phyloP scores from a whole-genome alignment of 164 flowering plant species.

The Dillenia suffruticosa region DNA sequence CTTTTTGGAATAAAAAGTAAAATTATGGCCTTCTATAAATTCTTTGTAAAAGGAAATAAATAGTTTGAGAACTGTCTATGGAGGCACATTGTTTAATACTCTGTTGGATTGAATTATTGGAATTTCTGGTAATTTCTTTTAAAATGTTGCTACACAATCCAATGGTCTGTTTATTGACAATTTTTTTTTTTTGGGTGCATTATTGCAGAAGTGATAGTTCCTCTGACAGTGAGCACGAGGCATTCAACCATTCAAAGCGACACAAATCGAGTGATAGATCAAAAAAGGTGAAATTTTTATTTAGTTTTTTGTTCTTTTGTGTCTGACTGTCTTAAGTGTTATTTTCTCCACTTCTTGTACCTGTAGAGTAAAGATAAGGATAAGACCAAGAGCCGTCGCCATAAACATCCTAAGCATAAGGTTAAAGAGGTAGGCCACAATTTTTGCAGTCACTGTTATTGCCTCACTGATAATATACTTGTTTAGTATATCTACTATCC shows the following conservation, averaged over 20 bases:
- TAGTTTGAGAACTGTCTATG: too few relatives aligned
- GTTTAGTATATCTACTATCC: neutral
- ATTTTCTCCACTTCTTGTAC: slow-evolving; percentile 6
- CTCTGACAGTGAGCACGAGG: slow-evolving; percentile 61
- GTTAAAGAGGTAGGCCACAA: slow-evolving; percentile 71
- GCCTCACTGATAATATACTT: neutral
- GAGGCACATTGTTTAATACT: neutral
- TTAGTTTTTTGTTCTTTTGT: neutral
- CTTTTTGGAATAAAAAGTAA: neutral
- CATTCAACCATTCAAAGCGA: slow-evolving; percentile 44
- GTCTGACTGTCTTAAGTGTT: neutral
- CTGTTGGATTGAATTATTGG: neutral
- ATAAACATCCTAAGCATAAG: slow-evolving; percentile 60
- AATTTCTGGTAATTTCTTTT: neutral
- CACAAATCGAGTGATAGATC: slow-evolving; percentile 40
- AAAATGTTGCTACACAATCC: neutral
- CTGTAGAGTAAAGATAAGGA: slow-evolving; percentile 63
- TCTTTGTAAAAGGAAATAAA: too few relatives aligned
- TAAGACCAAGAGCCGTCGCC: slow-evolving; percentile 54
- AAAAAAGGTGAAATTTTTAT: slow-evolving; percentile 48
- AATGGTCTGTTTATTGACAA: neutral
- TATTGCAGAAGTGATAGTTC: slow-evolving; percentile 37
- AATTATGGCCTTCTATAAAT: too few relatives aligned
- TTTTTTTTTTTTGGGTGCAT: neutral
- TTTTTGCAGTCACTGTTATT: slow-evolving; percentile 6